Conservation (phyloP, 2,329 filamentous ascomycete species). For the Alternaria tenuissima region DNA sequence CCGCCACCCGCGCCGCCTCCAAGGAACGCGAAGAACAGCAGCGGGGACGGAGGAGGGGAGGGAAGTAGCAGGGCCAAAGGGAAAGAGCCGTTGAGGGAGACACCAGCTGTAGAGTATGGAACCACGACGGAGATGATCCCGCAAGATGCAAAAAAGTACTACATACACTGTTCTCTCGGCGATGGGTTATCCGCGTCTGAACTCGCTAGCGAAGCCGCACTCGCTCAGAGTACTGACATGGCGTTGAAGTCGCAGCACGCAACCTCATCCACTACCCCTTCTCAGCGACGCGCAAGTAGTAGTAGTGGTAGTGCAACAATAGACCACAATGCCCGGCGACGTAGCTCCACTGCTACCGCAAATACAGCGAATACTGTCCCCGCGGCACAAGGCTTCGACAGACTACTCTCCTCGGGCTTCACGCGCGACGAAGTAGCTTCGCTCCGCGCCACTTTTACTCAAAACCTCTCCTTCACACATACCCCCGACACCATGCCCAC, state of each 20-base stretch:
- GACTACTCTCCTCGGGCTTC: conserved; percentile 82
- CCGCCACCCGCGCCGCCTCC: conserved; percentile 59
- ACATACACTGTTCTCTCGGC: conserved; percentile 95
- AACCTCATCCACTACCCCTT: conserved; percentile 12
- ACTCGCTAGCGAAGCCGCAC: conserved; percentile 70
- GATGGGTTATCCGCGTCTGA: conserved; percentile 73
- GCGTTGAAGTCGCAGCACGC: conserved; percentile 43
- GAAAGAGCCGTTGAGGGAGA: conserved; percentile 68
- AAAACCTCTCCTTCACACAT: conserved; percentile 80
- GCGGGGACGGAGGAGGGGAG: conserved; percentile 18
- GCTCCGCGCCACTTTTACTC: conserved; percentile 86
- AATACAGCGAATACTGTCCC: conserved; percentile 67
- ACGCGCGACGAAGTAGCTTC: conserved; percentile 82
- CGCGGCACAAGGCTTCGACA: conserved; percentile 87
- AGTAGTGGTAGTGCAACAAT: conserved; percentile 16
- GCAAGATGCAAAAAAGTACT: conserved; percentile 65
- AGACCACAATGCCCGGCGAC: conserved; percentile 20
- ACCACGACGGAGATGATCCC: conserved; percentile 28
- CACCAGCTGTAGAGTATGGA: conserved; percentile 35
- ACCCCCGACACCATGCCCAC: conserved; percentile 90
- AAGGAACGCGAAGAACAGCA: conserved; percentile 32
- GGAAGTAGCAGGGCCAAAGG: conserved; percentile 72
- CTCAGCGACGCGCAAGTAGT: conserved; percentile 26
- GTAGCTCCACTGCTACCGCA: conserved; percentile 28
- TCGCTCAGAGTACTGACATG: conserved; percentile 51